Evolutionary conservation across 257 asterid genomes (phyloP), one percentile per base, ranked within the genome.

Genomic region (Fraxinus anomala): DNA sequence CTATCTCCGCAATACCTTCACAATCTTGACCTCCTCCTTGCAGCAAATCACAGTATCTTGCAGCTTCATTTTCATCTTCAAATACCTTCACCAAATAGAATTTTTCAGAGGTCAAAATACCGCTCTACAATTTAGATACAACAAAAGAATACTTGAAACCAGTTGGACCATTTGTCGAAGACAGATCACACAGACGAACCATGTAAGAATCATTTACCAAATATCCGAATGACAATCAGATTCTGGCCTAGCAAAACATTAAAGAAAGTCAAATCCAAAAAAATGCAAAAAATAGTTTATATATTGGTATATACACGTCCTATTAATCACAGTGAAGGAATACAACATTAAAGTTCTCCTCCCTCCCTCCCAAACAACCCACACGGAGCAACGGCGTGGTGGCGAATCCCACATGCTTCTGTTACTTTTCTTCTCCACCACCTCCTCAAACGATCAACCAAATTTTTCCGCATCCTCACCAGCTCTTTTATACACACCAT

Each of bases 1-100:
- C 99, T 74, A 94, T 90, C 89, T 94, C 97, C 54, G 97, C 97
- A 56, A 92, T 90, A 42, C 95, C 97, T 89, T 91, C 98, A 47
- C 98, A 94, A 5, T 75, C 82, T 87, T 91, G 97, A 68, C 96
- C 98, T 69, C 97, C 97, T 42, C 98, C 98, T 83, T 94, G 96
- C 37, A 94, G 97, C 89, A 94, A 80, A 83, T 90, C 97, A 40
- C 99, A 94, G 79, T 94, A 94, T 77, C 56, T 90, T 66, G 91
- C 97, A 76, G 99, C 97, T 78, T 94, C 99, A 68, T 87, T 87
- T 88, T 90, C 87, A 82, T 94, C 99, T 79, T 94, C 99, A 83
- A 94, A 94, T 71, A 92, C 97, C 99, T 94, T 73, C 16, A 23
- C 34, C 7, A 61, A 66, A 21, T 73, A 61, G 2, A 61, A 33